Base-by-base conservation (phyloP, 2,329 filamentous ascomycete species). In the Thelonectria blattea region DNA sequence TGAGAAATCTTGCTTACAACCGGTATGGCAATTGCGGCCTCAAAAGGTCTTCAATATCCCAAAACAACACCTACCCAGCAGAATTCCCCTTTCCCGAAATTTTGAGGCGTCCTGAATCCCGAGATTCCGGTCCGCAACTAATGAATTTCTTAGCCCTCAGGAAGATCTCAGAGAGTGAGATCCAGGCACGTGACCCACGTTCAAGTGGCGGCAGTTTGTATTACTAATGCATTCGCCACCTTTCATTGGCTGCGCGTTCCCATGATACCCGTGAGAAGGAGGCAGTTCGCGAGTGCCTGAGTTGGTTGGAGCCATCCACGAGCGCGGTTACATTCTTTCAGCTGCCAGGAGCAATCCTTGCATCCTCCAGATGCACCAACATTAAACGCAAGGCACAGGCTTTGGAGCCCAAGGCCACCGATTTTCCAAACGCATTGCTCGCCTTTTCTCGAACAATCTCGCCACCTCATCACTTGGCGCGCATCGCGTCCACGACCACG, bases 241-340 rank as follows among this genome's bases (percentile, higher is more conserved):
- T 20, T 14, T 68, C 46, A 68, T 68, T 68, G 64, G 66, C 22
- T 48, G 59, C 66, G 60, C 64, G 68, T 67, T 60, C 43, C n/a
- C 18, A 60, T 51, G 34, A 15, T 41, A 49, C 42, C 18, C 15
- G 53, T 20, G 48, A 46, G 22, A 22, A 42, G 30, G 22, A 51
- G 6, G 22, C 45, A 56, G 53, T 60, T 45, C 37, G 49, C 49
- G 22, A 41, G 32, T 30, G 34, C 34, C 12, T 37, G 34, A 37
- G 34, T 37, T 37, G 15, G 15, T 12, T 37, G 4, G 34, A 37
- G 12, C 12, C 11, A 37, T 37, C 6, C 34, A 37, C 12, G 12
- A 37, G 14, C 32, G 14, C 32, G 32, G 9, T 37, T 37, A 15
- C 10, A 37, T 15, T 7, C 6, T 15, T 37, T 5, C 34, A 14